A percentile compares a stretch with the other conserved stretches of the same genome.
phyloP scores from a whole-genome alignment of 2,329 filamentous ascomycete genomes.

The Fusarium siculi region DNA sequence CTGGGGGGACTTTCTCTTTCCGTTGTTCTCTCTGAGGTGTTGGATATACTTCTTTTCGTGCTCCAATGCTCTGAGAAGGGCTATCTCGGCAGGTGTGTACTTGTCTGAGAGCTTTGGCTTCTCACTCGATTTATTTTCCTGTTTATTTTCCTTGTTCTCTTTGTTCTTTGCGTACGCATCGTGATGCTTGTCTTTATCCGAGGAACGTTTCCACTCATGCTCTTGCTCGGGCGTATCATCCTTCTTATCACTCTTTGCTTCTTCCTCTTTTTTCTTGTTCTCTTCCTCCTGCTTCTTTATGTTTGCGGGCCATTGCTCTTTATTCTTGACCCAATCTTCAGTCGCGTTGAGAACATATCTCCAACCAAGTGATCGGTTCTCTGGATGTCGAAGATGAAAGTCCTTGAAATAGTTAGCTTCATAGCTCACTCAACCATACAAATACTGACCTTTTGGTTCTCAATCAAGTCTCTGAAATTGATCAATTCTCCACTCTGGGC shows the following conservation, averaged over 20 bases:
- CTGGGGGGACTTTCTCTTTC: background rate
- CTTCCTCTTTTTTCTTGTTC: background rate
- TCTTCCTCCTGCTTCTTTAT: background rate
- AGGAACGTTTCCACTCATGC: background rate
- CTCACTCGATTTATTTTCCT: rapidly evolving
- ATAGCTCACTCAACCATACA: background rate
- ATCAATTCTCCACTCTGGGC: background rate
- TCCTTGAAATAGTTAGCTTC: background rate
- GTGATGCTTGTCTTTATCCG: background rate
- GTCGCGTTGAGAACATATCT: background rate
- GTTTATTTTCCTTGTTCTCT: background rate
- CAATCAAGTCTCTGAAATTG: background rate
- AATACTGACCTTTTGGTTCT: background rate
- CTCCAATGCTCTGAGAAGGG: rapidly evolving
- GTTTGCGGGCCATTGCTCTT: background rate
- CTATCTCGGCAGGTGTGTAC: background rate
- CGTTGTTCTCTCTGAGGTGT: background rate
- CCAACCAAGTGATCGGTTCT: background rate
- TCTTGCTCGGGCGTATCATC: background rate
- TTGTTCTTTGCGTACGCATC: background rate
- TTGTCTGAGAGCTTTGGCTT: background rate
- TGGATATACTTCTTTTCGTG: background rate
- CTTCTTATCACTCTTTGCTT: background rate
- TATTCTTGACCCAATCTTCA: background rate
- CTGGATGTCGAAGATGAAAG: background rate